Base-by-base conservation (phyloP, 176 grass and related monocot species). In the Carex parvula region DNA sequence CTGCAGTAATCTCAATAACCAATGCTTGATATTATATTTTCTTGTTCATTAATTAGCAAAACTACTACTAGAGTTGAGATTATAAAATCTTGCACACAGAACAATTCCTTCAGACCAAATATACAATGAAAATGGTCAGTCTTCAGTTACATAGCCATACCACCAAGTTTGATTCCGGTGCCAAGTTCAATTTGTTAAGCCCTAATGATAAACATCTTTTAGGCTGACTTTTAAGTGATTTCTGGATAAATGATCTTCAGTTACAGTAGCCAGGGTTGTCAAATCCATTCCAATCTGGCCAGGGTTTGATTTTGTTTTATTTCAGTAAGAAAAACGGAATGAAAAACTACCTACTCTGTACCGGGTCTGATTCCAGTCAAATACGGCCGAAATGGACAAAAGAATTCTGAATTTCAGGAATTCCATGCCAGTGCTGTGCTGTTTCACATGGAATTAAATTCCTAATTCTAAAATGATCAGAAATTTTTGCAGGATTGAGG, bases 121-220 rank as follows among this genome's bases (percentile, higher is more conserved):
- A n/a, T 35, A 37, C 4, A 33, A 68, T 62, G 18, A 70, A 17
- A 9, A 30, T 18, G 15, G 66, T 62, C 60, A 12, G 29, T 22
- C 11, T 62, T 62, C 20, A 62, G 60, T 70, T 18, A 7, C 6
- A 3, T 41, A 17, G 66, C 4, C 29, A 68, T 68, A 68, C 32
- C 24, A 30, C 21, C 72, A 76, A 50, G 46, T 50, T 50, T 50
- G 46, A 50, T 50, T 50, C 1, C 0, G 8, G 17, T 39, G 2
- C 22, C 44, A 75, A 76, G 44, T 54, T 76, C 9, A 72, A 21
- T 21, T 24, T 72, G 41, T 48, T 11, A 20, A 71, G 1, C n/a
- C 69, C 17, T 44, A 46, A 37, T 72, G 22, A 76, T 75, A 75
- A 75, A 54, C 46, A 75, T 75, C 39, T 39, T 26, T 53, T 74